Evolutionary conservation across 176 grass and related monocot species (phyloP), one percentile per base, ranked within the genome.

Genomic region (Bromus sterilis): DNA sequence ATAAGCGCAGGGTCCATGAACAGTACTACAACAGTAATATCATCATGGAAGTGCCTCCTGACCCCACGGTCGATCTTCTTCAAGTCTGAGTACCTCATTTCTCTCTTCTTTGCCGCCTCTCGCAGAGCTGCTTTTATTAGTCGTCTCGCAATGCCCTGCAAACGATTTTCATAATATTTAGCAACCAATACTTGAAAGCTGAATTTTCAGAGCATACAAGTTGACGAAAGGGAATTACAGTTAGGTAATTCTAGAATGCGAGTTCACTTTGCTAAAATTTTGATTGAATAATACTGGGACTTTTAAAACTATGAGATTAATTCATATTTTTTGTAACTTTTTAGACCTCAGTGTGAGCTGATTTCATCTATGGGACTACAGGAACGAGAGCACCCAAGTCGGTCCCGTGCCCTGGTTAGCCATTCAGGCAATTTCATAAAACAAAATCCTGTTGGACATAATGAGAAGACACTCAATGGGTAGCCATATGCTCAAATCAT

Each of bases 31-130:
- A 92, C 78, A 33, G 82, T 91, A 58, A 91, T 91, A 57, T 91
- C 86, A 79, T 91, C 89, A 35, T 91, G 89, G 76, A 88, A 85
- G 55, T 88, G 79, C 43, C 89, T 83, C 82, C 81, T 85, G 43
- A 84, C 61, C 28, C 74, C 60, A 23, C 77, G 81, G 4, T 77
- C 56, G 30, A 88, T 77, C 46, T 82, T 78, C 77, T 77, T 88
- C 55, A 91, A 25, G 58, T 85, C 85, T 25, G 82, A 80, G 75
- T 85, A 91, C 4, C 77, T 67, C 86, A 88, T 71, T 40, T 88
- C 76, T 24, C 86, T 85, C 72, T 85, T 91, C 43, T 73, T 61
- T 37, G 86, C 85, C 46, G 86, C 82, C 39, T 51, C 71, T 23
- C 74, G 57, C 21, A 89, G 7, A 29, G 74, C 86, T 64, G 69